Conservation (phyloP, 192 early-diverging fungal genomes). For the Gamsiella multidivaricata region DNA sequence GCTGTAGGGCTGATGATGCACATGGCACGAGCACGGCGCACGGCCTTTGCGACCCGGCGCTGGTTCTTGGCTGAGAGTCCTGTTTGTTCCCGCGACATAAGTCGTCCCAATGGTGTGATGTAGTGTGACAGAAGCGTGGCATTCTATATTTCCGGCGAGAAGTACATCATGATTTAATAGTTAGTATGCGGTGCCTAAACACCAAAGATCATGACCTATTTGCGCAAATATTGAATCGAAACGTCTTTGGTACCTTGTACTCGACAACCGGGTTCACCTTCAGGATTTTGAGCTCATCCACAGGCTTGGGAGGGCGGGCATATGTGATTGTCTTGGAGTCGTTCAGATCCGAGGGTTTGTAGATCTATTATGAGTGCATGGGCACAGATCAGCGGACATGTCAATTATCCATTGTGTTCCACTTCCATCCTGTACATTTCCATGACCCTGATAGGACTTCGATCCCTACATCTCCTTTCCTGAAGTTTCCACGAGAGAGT, state of each 20-base stretch:
- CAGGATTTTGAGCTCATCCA: slow-evolving; percentile 53
- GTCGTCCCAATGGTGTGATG: slow-evolving; percentile 70
- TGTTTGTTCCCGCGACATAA: slow-evolving; percentile 69
- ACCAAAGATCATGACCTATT: too few species aligned
- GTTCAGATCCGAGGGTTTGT: slow-evolving; percentile 44
- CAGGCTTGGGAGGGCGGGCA: slow-evolving; percentile 27
- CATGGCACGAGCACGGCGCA: slow-evolving; percentile 68
- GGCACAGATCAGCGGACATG: background rate
- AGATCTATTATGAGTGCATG: slow-evolving; percentile 29
- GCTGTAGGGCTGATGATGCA: slow-evolving; percentile 51
- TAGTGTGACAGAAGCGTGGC: slow-evolving; percentile 63
- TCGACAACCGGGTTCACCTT: slow-evolving; percentile 48
- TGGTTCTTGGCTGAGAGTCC: slow-evolving; percentile 71
- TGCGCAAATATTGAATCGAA: background rate
- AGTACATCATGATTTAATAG: background rate
- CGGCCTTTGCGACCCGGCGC: slow-evolving; percentile 68
- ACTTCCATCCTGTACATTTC: background rate
- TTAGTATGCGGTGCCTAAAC: background rate
- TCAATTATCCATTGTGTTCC: too few species aligned
- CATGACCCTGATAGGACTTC: background rate
- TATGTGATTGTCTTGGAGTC: slow-evolving; percentile 25
- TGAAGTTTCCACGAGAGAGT: slow-evolving; percentile 40
- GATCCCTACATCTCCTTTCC: slow-evolving; percentile 49
- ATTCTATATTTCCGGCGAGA: slow-evolving; percentile 51
- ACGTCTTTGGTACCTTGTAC: slow-evolving; percentile 51